These are phyloP conservation scores for Danielia reshetovae DNA, from an alignment of 805 yeast species.

Conservation along the genomic window DNA sequence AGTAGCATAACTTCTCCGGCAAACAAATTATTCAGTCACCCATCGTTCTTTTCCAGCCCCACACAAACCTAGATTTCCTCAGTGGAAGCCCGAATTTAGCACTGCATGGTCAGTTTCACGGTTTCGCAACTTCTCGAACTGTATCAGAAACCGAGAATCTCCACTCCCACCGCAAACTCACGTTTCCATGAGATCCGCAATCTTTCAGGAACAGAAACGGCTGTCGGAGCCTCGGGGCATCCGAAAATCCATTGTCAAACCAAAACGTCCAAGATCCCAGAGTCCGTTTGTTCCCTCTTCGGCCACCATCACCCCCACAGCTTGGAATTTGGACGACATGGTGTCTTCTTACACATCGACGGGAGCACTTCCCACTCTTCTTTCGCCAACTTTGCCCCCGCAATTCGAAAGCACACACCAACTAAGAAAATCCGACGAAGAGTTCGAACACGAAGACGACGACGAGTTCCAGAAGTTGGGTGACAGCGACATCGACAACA, in stretches of 20 bases:
- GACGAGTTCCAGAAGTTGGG: slow-evolving; percentile 6
- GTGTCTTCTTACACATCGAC: slow-evolving; percentile 28
- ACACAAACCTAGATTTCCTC: too few species aligned
- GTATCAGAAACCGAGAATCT: too few species aligned
- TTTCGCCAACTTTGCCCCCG: slow-evolving; percentile 39
- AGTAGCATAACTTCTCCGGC: too few species aligned
- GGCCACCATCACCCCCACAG: slow-evolving; percentile 5
- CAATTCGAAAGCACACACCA: slow-evolving; percentile 10
- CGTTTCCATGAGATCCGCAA: slow-evolving; percentile 17
- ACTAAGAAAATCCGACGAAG: neutral
- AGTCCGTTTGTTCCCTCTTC: slow-evolving; percentile 10
- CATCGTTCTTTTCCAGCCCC: too few species aligned
- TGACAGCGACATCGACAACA: slow-evolving; percentile 21
- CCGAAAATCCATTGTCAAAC: slow-evolving; percentile 5
- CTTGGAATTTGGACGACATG: slow-evolving; percentile 41
- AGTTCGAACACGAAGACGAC: slow-evolving; percentile 7
- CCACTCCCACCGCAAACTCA: too few species aligned
- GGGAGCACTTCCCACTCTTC: slow-evolving; percentile 33
- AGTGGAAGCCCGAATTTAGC: too few species aligned
- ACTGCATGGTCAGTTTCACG: too few species aligned
- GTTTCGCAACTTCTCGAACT: too few species aligned
- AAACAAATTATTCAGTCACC: too few species aligned
- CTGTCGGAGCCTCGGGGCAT: slow-evolving; percentile 8
- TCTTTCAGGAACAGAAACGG: slow-evolving; percentile 13
- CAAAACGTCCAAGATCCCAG: slow-evolving; percentile 9